Evolutionary conservation across 139 green algal genomes (phyloP).

Genomic region (Micromonas commoda): DNA sequence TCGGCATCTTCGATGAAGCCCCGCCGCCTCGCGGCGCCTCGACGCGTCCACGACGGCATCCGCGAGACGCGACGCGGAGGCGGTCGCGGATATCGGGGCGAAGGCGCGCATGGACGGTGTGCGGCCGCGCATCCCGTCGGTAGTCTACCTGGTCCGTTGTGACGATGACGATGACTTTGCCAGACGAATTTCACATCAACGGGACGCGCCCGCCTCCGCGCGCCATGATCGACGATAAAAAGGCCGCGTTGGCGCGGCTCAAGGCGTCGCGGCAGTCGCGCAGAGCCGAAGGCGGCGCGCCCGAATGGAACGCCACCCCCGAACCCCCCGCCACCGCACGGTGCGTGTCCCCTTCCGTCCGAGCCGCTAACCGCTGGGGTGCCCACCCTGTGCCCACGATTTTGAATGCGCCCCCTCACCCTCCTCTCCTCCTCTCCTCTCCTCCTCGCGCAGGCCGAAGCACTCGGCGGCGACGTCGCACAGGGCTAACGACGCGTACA

Average conservation of each 20-base stretch:
- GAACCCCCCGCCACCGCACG: too few species aligned
- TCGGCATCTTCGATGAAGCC: not conserved
- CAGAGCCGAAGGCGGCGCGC: too few species aligned
- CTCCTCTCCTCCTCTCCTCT: not conserved
- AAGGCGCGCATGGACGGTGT: too few species aligned
- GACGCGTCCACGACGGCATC: not conserved
- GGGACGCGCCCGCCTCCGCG: too few species aligned
- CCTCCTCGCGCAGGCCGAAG: not conserved
- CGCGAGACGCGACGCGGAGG: not conserved
- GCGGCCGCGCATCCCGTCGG: too few species aligned
- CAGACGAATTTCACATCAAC: too few species aligned
- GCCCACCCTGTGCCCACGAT: not conserved
- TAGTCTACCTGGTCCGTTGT: too few species aligned
- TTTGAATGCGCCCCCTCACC: not conserved
- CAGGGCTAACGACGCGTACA: conserved; percentile 51
- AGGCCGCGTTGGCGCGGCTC: not conserved
- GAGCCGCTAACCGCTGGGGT: too few species aligned
- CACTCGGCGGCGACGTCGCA: conserved; percentile 36
- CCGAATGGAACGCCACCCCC: too few species aligned
- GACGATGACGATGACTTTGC: too few species aligned
- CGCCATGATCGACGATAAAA: not conserved
- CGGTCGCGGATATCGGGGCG: too few species aligned
- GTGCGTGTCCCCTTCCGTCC: not conserved
- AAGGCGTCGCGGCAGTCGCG: not conserved
- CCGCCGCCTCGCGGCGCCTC: too few species aligned